phyloP scores from a whole-genome alignment of 2,329 filamentous ascomycete species.

The Pseudogymnoascus sp. region DNA sequence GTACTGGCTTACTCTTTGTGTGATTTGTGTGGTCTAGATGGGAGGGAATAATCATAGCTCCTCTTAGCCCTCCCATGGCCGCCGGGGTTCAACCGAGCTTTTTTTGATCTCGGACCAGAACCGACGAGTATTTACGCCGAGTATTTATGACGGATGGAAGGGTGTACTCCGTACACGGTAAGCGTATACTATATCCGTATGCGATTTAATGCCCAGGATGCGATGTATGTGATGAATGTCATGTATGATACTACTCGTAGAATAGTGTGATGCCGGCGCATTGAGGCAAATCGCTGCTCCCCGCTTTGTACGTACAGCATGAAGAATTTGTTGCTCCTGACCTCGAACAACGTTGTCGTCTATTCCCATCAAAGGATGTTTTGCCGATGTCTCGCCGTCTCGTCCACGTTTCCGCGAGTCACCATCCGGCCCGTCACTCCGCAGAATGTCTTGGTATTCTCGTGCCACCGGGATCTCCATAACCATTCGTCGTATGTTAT shows the following conservation, averaged over 20 bases:
- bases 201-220: not conserved
- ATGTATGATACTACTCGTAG: slow-evolving; percentile 6
- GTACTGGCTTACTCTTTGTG: not conserved
- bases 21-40: slow-evolving; percentile 7
- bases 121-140: not conserved
- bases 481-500: not conserved
- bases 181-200: not conserved
- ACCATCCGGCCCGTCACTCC: slow-evolving; percentile 2
- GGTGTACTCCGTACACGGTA: slow-evolving; percentile 2
- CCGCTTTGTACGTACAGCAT: not conserved
- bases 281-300: not conserved
- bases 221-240: not conserved
- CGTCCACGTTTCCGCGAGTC: slow-evolving; percentile 6
- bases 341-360: not conserved
- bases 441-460: slow-evolving; percentile 1
- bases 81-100: not conserved
- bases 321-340: not conserved
- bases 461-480: not conserved
- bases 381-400: not conserved
- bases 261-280: not conserved
- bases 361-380: not conserved
- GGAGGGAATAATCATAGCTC: not conserved
- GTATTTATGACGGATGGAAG: not conserved
- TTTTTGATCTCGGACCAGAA: not conserved
- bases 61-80: not conserved